Evolutionary conservation across 768 basidiomycete species (phyloP), one percentile per base, ranked within the genome.

Genomic region (Psilocybe cyanescens): DNA sequence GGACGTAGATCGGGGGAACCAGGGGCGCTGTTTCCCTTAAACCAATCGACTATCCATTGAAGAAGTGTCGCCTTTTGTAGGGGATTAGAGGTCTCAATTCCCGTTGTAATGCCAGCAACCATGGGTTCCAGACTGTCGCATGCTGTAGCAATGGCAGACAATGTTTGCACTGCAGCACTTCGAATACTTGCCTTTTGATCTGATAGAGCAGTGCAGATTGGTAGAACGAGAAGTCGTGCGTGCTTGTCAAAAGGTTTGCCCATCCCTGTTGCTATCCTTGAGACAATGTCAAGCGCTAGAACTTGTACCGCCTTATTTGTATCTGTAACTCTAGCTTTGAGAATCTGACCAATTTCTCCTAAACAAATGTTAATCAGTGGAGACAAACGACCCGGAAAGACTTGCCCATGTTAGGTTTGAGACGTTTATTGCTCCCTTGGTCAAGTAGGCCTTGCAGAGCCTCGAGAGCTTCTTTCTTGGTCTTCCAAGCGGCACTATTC

Each of bases 401-500:
- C 74, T 64, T 72, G 93, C 95, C 94, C 89, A 99, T 94, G 8
- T 77, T 84, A 24, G 94, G 84, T 74, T 98, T 98, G 59, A 99
- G 72, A 14, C 97, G 88, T 69, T 97, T 97, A 73, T 99, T 99
- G 46, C 86, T 82, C 53, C 93, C 92, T 75, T 95, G 91, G 69
- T 99, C 96, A 35, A 99, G 76, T 60, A 94, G 83, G 0, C 85
- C 87, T 69, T 94, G 90, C 16, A 99, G 74, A 0, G 81, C 79
- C 73, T 99, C 97, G 60, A 99, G 80, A 3, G 93, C 95, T 69
- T 98, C 97, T 73, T 99, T 99, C 76, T 96, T 90, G 1, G 86
- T 87, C 78, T 99, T 99, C 97, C 97, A 99, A 0, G 94, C 89
- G 65, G 97, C 96, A 67, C 89, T 97, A 77, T 94, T 95, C 8